Evolutionary conservation across 2,329 filamentous ascomycete species (phyloP).

Genomic region (Colletotrichum endophyticum): DNA sequence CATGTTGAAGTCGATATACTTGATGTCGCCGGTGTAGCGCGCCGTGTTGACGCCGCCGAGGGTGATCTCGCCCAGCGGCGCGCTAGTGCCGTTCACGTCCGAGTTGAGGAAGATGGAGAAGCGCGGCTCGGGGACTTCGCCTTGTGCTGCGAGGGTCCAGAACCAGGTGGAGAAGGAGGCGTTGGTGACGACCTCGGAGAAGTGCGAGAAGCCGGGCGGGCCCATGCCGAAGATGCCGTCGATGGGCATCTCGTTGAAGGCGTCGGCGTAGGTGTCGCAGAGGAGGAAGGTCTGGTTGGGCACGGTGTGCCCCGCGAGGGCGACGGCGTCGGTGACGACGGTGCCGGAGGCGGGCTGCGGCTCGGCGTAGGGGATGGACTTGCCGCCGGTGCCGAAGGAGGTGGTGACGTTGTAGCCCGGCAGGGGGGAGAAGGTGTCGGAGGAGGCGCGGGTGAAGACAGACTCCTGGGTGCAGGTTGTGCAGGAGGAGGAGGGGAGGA

Average conservation of each 20-base stretch:
- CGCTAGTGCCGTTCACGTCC: constrained; percentile 5
- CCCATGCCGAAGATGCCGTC: constrained; percentile 38
- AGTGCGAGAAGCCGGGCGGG: constrained; percentile 14
- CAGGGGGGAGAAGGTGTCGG: constrained; percentile 29
- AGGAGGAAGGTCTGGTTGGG: constrained; percentile 32
- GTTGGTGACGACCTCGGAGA: constrained; percentile 4
- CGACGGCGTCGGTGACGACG: constrained; percentile 31
- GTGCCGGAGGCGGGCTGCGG: constrained; percentile 27
- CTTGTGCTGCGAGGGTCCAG: constrained; percentile 31
- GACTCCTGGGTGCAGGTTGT: constrained; percentile 25
- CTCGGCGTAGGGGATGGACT: constrained; percentile 28
- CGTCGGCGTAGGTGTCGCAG: constrained; percentile 30
- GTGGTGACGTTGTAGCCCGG: constrained; percentile 22
- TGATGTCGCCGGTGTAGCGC: constrained; percentile 31
- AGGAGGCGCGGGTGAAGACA: constrained; percentile 30
- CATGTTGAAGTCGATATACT: constrained; percentile 26
- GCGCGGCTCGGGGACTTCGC: constrained; percentile 27
- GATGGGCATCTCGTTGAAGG: constrained; percentile 28
- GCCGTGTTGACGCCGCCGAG: constrained; percentile 35
- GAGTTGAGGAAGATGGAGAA: constrained; percentile 33
- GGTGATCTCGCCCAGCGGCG: constrained; percentile 30
- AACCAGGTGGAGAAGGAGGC: constrained; percentile 24
- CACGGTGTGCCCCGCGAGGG: constrained; percentile 26
- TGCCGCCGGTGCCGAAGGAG: constrained; percentile 30
- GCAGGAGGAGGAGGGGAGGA: constrained; percentile 33